These are phyloP conservation scores for Colletotrichum theobromicola DNA, from an alignment of 2,329 filamentous ascomycete species.

Conservation along the genomic window DNA sequence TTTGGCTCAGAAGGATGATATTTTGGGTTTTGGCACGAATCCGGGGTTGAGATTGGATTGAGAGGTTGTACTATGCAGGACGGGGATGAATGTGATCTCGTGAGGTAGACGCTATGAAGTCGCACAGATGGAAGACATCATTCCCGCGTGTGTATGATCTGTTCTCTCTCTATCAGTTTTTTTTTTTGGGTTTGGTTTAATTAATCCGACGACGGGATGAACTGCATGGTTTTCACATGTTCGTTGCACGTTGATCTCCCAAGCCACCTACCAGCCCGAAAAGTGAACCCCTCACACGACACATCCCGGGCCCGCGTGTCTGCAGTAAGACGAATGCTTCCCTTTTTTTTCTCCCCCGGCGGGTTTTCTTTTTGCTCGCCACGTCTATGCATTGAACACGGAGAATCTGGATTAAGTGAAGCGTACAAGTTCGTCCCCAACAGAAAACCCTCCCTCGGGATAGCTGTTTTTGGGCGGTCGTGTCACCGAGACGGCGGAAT, in stretches of 20 bases:
- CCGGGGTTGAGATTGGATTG: neutral
- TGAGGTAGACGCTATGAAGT: neutral
- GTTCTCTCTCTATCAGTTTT: neutral
- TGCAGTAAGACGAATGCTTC: neutral
- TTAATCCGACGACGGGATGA: neutral
- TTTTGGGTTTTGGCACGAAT: neutral
- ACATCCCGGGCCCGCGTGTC: neutral
- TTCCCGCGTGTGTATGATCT: neutral
- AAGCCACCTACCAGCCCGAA: neutral
- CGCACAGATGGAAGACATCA: neutral
- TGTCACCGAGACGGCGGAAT: neutral
- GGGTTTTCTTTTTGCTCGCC: no score
- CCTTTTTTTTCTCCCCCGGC: neutral
- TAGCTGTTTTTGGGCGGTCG: neutral
- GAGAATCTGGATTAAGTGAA: no score
- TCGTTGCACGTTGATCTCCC: neutral
- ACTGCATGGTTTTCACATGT: conserved; percentile 14
- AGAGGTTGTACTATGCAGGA: neutral
- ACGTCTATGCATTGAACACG: no score
- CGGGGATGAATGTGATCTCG: neutral
- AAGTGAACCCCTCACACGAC: neutral
- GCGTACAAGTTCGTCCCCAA: no score
- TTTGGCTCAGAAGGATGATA: neutral
- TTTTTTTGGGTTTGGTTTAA: neutral
- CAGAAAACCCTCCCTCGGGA: no score